phyloP scores from a whole-genome alignment of 108 stramenopile genomes.

The Fistulifera pelliculosa region DNA sequence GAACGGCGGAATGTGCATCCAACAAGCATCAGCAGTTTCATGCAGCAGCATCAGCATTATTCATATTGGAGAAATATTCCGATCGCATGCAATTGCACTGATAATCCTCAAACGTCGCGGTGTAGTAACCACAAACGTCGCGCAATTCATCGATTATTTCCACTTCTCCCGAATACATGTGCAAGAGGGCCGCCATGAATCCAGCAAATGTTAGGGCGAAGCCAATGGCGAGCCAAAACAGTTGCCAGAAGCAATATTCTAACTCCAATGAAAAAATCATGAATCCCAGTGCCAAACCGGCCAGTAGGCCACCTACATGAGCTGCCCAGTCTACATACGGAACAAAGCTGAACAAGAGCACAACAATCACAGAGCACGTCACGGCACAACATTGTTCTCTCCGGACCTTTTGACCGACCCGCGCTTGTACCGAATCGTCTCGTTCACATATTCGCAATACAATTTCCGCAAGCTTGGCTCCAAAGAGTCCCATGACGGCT shows the following conservation, averaged over 20 bases:
- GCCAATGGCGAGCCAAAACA: slow-evolving; percentile 49
- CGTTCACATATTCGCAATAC: slow-evolving; percentile 48
- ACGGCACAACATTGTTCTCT: slow-evolving; percentile 60
- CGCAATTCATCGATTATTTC: slow-evolving; percentile 52
- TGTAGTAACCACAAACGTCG: slow-evolving; percentile 80
- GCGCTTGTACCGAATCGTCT: slow-evolving; percentile 32
- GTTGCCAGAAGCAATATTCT: slow-evolving; percentile 26
- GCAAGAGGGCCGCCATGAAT: slow-evolving; percentile 27
- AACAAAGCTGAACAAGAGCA: slow-evolving; percentile 47
- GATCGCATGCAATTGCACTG: slow-evolving; percentile 56
- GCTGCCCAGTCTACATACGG: slow-evolving; percentile 77
- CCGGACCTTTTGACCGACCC: slow-evolving; percentile 48
- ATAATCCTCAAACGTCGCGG: slow-evolving; percentile 66
- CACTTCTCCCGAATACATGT: slow-evolving; percentile 61
- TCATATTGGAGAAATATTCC: too few relatives aligned
- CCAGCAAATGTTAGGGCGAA: slow-evolving; percentile 28
- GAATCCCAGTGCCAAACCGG: slow-evolving; percentile 58
- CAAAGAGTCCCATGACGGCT: slow-evolving; percentile 82
- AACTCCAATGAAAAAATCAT: slow-evolving; percentile 49
- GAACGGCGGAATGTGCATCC: too few relatives aligned
- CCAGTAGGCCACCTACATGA: slow-evolving; percentile 65
- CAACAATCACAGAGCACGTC: slow-evolving; percentile 51
- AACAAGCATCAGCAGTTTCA: too few relatives aligned
- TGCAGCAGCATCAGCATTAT: too few relatives aligned
- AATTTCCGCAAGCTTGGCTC: slow-evolving; percentile 70